Evolutionary conservation across 139 green algal species (phyloP).

Genomic region (Auxenochlorella pyrenoidosa): DNA sequence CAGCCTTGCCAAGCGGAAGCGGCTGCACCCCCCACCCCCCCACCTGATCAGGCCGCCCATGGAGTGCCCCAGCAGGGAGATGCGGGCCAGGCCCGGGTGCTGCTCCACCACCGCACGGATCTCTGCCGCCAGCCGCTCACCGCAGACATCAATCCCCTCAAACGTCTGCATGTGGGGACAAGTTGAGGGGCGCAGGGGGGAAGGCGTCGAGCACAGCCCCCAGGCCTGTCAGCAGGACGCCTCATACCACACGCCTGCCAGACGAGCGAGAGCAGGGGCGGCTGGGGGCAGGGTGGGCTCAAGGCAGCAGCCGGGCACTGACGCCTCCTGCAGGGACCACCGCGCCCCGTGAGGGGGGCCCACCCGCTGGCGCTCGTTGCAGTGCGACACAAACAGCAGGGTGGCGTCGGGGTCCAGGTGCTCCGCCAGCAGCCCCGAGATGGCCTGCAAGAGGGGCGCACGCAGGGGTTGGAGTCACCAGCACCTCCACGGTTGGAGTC

Average conservation of each 20-base stretch:
- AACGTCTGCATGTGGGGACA: constrained; percentile 52
- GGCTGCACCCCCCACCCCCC: neutral
- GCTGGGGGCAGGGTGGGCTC: no score
- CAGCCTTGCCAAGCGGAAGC: no score
- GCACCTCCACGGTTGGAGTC: no score
- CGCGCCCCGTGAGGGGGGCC: neutral
- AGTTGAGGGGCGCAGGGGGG: no score
- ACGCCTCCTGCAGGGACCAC: no score
- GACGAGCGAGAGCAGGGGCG: no score
- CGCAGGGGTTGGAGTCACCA: neutral
- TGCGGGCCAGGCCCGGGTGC: constrained; percentile 63
- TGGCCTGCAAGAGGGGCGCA: neutral
- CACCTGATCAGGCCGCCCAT: constrained; percentile 80
- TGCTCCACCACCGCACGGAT: constrained; percentile 55
- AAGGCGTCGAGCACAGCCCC: no score
- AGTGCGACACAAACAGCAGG: constrained; percentile 53
- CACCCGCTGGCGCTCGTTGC: constrained; percentile 41
- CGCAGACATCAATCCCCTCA: constrained; percentile 87
- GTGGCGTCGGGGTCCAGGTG: constrained; percentile 45
- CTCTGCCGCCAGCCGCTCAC: constrained; percentile 76
- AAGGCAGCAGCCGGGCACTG: no score
- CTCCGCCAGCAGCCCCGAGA: constrained; percentile 46
- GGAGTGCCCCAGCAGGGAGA: constrained; percentile 77
- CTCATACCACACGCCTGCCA: no score
- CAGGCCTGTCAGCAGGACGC: no score